phyloP scores from a whole-genome alignment of 2,329 filamentous ascomycete species.

The Sclerotinia nivalis region DNA sequence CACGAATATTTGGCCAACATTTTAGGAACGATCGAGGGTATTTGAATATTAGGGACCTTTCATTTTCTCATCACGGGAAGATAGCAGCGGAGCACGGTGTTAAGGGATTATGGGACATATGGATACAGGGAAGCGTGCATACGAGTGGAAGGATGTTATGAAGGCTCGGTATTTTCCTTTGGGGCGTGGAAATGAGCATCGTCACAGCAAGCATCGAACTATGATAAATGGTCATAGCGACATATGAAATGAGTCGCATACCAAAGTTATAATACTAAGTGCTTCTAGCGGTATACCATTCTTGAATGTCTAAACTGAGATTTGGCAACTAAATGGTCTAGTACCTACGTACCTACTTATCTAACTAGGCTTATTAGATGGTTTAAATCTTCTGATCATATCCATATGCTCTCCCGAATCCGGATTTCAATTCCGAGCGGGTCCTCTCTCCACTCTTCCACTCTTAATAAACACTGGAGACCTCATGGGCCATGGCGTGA shows the following conservation, averaged over 20 bases:
- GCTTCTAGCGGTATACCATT: background rate
- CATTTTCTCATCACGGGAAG: background rate
- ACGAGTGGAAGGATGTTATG: background rate
- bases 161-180: background rate
- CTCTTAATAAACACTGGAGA: background rate
- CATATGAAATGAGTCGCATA: background rate
- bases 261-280: background rate
- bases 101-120: constrained; percentile 13
- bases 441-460: background rate
- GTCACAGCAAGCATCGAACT: background rate
- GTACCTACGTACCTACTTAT: too few species aligned
- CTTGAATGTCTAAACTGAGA: background rate
- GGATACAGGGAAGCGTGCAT: constrained; percentile 15
- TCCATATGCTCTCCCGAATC: background rate
- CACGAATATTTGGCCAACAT: constrained; percentile 18
- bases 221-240: background rate
- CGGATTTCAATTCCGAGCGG: background rate
- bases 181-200: background rate
- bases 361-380: too few species aligned
- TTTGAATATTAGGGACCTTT: constrained; percentile 13
- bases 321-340: background rate
- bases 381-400: background rate
- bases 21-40: background rate
- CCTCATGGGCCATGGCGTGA: background rate
- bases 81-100: constrained; percentile 23